Percentiles rank a stretch among this genome's conserved stretches.
Conservation (phyloP, 129 eudicot genomes). For the Solidago caesia region DNA sequence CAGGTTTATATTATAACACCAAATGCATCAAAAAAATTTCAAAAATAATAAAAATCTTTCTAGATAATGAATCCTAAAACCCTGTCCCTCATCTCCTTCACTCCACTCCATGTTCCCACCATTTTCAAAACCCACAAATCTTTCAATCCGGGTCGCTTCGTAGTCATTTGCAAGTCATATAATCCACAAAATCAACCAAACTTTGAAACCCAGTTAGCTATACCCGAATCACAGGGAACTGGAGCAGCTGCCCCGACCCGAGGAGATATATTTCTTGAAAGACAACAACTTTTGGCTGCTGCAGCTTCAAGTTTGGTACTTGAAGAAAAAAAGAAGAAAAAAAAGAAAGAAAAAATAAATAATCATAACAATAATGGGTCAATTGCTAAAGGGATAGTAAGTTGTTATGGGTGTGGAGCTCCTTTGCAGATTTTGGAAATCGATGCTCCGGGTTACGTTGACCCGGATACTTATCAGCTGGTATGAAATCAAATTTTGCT, state of each 20-base stretch:
- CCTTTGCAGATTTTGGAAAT: constrained; percentile 64
- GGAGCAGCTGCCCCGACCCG: constrained; percentile 91
- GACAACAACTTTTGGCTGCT: constrained; percentile 43
- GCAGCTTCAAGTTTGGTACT: constrained; percentile 40
- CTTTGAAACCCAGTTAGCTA: constrained; percentile 22
- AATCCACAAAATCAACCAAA: constrained; percentile 23
- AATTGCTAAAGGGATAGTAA: constrained; percentile 10
- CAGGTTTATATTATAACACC: constrained; percentile 12
- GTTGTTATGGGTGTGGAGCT: constrained; percentile 97
- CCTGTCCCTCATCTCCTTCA: constrained; percentile 46
- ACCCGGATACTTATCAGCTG: constrained; percentile 69
- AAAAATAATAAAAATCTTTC: neutral
- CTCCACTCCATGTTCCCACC: constrained; percentile 35
- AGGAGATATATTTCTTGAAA: constrained; percentile 69
- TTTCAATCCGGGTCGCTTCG: constrained; percentile 36
- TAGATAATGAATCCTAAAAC: constrained; percentile 66
- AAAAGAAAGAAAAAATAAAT: constrained; percentile 36
- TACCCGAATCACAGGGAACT: constrained; percentile 54
- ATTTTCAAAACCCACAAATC: constrained; percentile 35
- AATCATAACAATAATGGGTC: constrained; percentile 15
- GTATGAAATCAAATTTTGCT: constrained; percentile 32
- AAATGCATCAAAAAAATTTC: neutral
- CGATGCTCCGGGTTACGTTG: constrained; percentile 94
- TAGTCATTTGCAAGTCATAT: constrained; percentile 45
- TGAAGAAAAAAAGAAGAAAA: constrained; percentile 39